Evolutionary conservation across 495 filamentous ascomycete genomes (phyloP).

Genomic region (Paragyromitra xinjiangensis): DNA sequence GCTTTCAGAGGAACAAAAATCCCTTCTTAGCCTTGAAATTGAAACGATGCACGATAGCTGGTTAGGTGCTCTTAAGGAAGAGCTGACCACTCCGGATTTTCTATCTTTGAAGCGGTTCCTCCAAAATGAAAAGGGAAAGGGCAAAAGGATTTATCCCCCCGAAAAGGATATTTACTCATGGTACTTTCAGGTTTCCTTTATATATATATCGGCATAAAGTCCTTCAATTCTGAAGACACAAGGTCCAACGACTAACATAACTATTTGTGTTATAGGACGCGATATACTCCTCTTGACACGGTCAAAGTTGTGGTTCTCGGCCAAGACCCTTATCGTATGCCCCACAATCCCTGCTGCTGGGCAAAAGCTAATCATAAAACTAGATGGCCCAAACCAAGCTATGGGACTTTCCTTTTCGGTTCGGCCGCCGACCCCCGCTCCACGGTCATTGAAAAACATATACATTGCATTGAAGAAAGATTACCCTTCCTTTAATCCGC

Average conservation of each 20-base stretch:
- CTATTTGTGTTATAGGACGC: conserved; percentile 62
- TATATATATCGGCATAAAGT: not conserved
- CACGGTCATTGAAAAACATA: conserved; percentile 89
- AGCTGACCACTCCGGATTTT: conserved; percentile 78
- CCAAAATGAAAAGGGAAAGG: conserved; percentile 74
- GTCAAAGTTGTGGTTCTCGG: conserved; percentile 92
- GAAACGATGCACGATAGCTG: conserved; percentile 89
- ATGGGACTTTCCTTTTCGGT: conserved; percentile 96
- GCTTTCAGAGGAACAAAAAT: conserved; percentile 81
- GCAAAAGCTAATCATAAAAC: not conserved
- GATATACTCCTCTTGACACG: conserved; percentile 83
- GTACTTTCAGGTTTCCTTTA: conserved; percentile 62
- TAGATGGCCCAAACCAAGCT: conserved; percentile 87
- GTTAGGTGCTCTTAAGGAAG: conserved; percentile 85
- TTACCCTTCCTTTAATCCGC: conserved; percentile 79
- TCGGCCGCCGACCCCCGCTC: conserved; percentile 83
- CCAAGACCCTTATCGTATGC: conserved; percentile 85
- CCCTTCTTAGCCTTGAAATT: conserved; percentile 85
- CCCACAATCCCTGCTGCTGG: not conserved
- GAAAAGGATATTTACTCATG: conserved; percentile 92
- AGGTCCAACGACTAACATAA: conserved; percentile 57
- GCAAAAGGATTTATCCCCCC: conserved; percentile 84
- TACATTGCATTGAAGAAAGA: conserved; percentile 85
- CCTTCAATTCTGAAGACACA: not conserved
- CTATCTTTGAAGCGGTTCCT: conserved; percentile 87